phyloP scores from a whole-genome alignment of 2,329 filamentous ascomycete species.

The Fusarium sp. region DNA sequence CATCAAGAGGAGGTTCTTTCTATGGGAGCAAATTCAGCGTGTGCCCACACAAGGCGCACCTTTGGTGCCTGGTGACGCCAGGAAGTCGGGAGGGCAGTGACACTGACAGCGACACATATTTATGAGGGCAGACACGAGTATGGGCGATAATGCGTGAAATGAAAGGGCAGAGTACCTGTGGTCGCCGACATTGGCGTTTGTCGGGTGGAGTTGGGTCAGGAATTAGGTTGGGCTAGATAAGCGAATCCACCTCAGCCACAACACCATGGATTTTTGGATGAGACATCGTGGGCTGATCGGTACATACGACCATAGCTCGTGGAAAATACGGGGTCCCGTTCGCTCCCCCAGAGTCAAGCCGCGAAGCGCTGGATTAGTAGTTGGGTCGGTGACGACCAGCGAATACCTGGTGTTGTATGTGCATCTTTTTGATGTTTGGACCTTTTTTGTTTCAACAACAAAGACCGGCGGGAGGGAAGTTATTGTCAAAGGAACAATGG shows the following conservation, averaged over 20 bases:
- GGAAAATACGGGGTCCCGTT: conserved; percentile 14
- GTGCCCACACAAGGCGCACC: rapidly evolving
- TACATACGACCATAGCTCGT: conserved; percentile 13
- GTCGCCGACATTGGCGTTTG: neutral
- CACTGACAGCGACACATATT: neutral
- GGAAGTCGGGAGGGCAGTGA: no score
- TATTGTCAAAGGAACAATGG: no score
- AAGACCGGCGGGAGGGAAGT: rapidly evolving
- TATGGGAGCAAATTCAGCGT: rapidly evolving
- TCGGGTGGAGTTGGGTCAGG: neutral
- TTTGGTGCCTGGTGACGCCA: no score
- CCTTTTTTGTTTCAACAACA: neutral
- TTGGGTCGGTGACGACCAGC: conserved; percentile 18
- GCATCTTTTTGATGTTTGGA: rapidly evolving
- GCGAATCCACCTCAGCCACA: neutral
- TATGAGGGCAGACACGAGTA: neutral
- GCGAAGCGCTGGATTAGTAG: conserved; percentile 10
- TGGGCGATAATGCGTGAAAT: neutral
- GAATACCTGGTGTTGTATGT: conserved; percentile 17
- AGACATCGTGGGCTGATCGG: rapidly evolving
- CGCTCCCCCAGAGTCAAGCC: conserved; percentile 15
- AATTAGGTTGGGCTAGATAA: neutral
- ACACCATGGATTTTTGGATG: neutral
- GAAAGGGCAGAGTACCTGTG: neutral
- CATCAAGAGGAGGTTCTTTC: no score